Conservation (phyloP, 805 yeast species). For the Saccharomycopsis amapae region DNA sequence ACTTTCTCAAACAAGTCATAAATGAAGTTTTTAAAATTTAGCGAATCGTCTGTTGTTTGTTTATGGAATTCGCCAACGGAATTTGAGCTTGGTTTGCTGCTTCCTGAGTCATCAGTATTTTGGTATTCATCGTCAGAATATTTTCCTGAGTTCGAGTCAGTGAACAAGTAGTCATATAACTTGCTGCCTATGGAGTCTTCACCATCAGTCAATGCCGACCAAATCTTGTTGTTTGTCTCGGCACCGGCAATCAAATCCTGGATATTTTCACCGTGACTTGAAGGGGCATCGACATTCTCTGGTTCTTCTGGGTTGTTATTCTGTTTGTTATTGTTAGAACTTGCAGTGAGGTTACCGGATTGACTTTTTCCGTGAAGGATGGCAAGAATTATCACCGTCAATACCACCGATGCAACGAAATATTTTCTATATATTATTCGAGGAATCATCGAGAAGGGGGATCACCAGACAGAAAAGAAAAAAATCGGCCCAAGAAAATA, state of each 20-base stretch:
- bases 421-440: slow-evolving; percentile 6
- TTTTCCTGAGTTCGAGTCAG: neutral
- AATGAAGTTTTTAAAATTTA: slow-evolving; percentile 6
- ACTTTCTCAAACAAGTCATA: slow-evolving; percentile 9
- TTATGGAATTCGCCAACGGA: no score
- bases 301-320: neutral
- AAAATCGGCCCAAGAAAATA: no score
- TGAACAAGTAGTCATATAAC: slow-evolving; percentile 17
- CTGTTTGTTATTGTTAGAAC: neutral
- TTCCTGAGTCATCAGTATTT: no score
- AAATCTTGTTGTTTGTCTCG: slow-evolving; percentile 13
- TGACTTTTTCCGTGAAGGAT: no score
- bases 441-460: slow-evolving; percentile 13
- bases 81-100: no score
- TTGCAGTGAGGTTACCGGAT: neutral
- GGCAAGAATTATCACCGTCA: slow-evolving; percentile 2
- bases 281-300: neutral
- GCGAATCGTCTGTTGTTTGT: neutral
- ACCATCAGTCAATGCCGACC: slow-evolving; percentile 12
- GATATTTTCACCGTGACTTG: slow-evolving; percentile 1
- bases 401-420: slow-evolving; percentile 1
- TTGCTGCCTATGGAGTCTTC: slow-evolving; percentile 3
- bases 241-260: slow-evolving; percentile 13
- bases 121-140: neutral
- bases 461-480: no score